Base-by-base conservation (phyloP, 352 stramenopile genomes). In the Albugo candida region DNA sequence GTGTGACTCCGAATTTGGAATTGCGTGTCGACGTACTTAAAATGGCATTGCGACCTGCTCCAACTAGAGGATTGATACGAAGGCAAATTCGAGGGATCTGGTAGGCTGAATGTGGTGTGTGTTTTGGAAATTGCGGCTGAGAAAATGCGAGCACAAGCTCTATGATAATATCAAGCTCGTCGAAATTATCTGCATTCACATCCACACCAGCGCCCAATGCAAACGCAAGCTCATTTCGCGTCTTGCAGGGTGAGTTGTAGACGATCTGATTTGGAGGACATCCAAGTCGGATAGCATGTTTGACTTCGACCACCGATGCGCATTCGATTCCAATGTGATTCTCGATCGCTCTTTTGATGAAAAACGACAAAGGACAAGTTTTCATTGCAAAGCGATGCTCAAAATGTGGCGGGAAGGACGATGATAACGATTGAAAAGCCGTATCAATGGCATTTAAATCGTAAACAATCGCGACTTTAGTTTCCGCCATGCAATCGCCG, bases 181-280 rank as follows among this genome's bases (percentile, higher is more conserved):
- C 60, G 47, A 83, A 82, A 54, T 94, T 96, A 64, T 96, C 88
- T 13, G 89, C 47, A 63, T 96, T 96, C 51, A 96, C 72, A 50
- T 86, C 83, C 16, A 94, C 71, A 2, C 83, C 82, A 20, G 67
- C 63, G 42, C 59, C 41, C 41, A 96, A 54, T 48, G 92, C 67
- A 37, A 83, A 69, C 20, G 65, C 59, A 19, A 96, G 55, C 55
- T 96, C 87, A 8, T 55, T 54, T 14, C 65, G 27, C 13, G 85
- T 96, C 59, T 96, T 96, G 62, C 80, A 93, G 12, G 87, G 87
- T 12, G 79, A 94, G 51, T 96, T 87, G 59, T 88, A 96, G 10
- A 96, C 76, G 12, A 95, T 67, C 38, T 65, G 66, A 38, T 70
- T 67, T 5, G 77, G 77, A 19, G 63, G 40, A 51, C 86, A 84